Conservation (phyloP, 768 basidiomycete genomes). For the Panus rudis region DNA sequence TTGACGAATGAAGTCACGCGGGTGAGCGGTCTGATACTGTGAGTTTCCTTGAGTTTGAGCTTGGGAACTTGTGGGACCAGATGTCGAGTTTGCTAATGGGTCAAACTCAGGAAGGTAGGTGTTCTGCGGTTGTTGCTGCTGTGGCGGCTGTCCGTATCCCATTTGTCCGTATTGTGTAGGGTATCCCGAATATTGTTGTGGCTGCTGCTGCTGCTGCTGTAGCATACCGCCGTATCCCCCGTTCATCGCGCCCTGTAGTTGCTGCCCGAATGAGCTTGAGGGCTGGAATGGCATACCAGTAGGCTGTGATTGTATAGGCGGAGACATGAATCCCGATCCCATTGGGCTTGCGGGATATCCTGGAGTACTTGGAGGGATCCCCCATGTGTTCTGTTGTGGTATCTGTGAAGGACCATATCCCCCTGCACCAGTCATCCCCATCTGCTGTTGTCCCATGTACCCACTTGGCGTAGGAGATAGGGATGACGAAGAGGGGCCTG, state of each 20-base stretch:
- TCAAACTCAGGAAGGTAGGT: conserved; percentile 35
- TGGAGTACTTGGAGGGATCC: conserved; percentile 9
- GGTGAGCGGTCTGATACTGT: conserved; percentile 43
- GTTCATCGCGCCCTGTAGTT: conserved; percentile 30
- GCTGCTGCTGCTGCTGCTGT: conserved; percentile 16
- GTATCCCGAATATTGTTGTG: conserved; percentile 24
- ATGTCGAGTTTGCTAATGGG: conserved; percentile 28
- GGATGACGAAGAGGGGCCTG: conserved; percentile 6
- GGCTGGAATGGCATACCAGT: conserved; percentile 39
- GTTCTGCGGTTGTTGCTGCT: conserved; percentile 12
- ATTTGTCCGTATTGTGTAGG: conserved; percentile 14
- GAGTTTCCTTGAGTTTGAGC: neutral
- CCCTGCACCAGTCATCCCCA: conserved; percentile 10
- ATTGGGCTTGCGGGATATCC: conserved; percentile 14
- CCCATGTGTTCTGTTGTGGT: conserved; percentile 6
- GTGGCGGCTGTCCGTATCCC: conserved; percentile 10
- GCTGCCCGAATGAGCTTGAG: conserved; percentile 51
- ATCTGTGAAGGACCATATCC: conserved; percentile 8
- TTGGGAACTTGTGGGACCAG: conserved; percentile 6
- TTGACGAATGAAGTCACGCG: conserved; percentile 56
- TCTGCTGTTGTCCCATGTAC: conserved; percentile 14
- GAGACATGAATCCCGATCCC: conserved; percentile 9
- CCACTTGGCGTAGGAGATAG: conserved; percentile 13
- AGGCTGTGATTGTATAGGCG: conserved; percentile 25
- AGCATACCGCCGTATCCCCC: conserved; percentile 11